These are phyloP conservation scores for Ascochyta clinopodiicola DNA, from an alignment of 2,329 filamentous ascomycete genomes.

Conservation along the genomic window DNA sequence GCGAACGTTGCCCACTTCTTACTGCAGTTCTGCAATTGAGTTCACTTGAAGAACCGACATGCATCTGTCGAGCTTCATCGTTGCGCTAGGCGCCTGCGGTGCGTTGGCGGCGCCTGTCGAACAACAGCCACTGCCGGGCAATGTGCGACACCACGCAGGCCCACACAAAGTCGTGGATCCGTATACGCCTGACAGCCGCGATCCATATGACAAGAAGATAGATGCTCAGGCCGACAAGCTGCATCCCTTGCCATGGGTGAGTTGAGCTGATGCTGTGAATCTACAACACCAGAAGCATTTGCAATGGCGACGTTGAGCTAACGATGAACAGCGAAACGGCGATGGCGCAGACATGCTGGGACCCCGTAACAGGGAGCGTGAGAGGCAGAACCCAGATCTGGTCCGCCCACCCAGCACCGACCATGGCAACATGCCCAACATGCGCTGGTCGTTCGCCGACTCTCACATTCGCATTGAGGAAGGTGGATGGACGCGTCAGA, in stretches of 20 bases:
- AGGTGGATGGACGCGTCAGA: slow-evolving; percentile 79
- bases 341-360: slow-evolving; percentile 71
- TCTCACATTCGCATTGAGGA: slow-evolving; percentile 64
- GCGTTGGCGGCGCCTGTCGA: slow-evolving; percentile 40
- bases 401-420: slow-evolving; percentile 76
- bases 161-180: slow-evolving; percentile 50
- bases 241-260: slow-evolving; percentile 65
- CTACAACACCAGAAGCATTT: slow-evolving; percentile 3
- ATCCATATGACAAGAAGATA: slow-evolving; percentile 68
- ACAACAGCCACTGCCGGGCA: slow-evolving; percentile 47
- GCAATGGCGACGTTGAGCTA: slow-evolving; percentile 5
- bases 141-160: slow-evolving; percentile 35
- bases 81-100: slow-evolving; percentile 39
- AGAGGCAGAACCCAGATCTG: slow-evolving; percentile 73
- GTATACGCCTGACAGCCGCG: slow-evolving; percentile 65
- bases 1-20: not conserved
- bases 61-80: slow-evolving; percentile 39
- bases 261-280: slow-evolving; percentile 22
- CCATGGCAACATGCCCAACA: slow-evolving; percentile 71
- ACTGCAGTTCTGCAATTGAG: slow-evolving; percentile 15
- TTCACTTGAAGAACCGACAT: slow-evolving; percentile 30
- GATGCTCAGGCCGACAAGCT: slow-evolving; percentile 66
- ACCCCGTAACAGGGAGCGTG: slow-evolving; percentile 71
- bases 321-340: slow-evolving; percentile 51
- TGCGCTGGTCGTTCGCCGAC: slow-evolving; percentile 68